Evolutionary conservation across 805 yeast species (phyloP), one percentile per base, ranked within the genome.

Genomic region (Ogataea degrootiae): DNA sequence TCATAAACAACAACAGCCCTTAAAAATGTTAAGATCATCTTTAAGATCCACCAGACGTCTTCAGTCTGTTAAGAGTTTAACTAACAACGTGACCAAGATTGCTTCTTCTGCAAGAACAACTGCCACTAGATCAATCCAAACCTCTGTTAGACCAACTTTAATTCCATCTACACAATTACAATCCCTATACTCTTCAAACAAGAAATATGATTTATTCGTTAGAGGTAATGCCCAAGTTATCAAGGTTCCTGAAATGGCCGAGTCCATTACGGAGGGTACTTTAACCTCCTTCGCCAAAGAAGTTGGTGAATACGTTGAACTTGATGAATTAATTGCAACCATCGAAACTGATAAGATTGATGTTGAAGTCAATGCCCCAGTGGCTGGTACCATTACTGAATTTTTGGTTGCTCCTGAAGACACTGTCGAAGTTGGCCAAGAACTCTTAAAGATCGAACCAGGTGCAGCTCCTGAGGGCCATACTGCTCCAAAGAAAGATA

Each of bases 291-390:
- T 73, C 63, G 72, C 75, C 55, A 85, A 84, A 65, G 71, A 79
- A 52, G 89, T 90, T 52, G 99, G 99, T 56, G 98, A 92, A 51
- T 90, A 71, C 60, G 92, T 92, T 47, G 79, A 77, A 49, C 80
- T 73, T 57, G 98, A 92, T 69, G 98, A 92, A 72, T 82, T 87
- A 55, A 76, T 94, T 58, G 98, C 98, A 49, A 91, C 97, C 55
- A 92, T 94, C 60, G 99, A 94, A 74, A 94, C 99, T 43, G 99
- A 94, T 70, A 94, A 94, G 76, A 91, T 94, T 61, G 99, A 94
- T 63, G 95, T 94, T 44, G 96, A 92, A 67, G 98, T 94, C 51
- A 92, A 90, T 67, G 83, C 99, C 6, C 98, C 99, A 52, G 77
- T 88, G 45, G 68, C 92, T 41, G 99, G 99, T 73, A 88, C 89